Base-by-base conservation (phyloP, 257 asterid species). In the Anisodus tanguticus region DNA sequence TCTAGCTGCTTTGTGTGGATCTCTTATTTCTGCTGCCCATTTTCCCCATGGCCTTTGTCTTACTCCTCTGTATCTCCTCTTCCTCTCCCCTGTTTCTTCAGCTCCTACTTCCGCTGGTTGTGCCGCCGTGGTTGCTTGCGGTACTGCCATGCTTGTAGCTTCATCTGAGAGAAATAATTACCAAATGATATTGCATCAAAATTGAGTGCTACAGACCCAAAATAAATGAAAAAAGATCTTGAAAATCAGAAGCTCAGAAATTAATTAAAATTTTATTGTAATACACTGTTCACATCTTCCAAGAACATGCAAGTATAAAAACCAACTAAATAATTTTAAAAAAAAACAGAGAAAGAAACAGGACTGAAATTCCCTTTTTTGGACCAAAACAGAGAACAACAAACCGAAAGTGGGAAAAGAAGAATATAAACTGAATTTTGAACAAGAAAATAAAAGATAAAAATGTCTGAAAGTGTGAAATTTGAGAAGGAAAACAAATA, bases 1-100 rank as follows among this genome's bases (percentile, higher is more conserved):
- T 60, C 99, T 86, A 3, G 97, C 93, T 22, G 97, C 97, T 85
- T 91, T 95, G 39, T 93, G 95, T 2, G 99, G 99, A 76, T 94
- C 98, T 82, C 99, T 82, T 84, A 95, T 95, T 69, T 95, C 99
- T 0, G 99, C 99, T 1, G 98, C 99, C 98, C 97, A 95, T 90
- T 95, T 95, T 0, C 97, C 98, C 97, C 98, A 94, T 12, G 98
- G 98, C 37, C 99, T 84, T n/a, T 93, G 98, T 55, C 99, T 90
- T 0, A 94, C 98, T 16, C 99, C 99, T 87, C 98, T 91, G 87
- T 94, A 95, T 88, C 87, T 91, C 58, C 89, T 86, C 78, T 92
- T 87, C 68, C 90, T 90, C 74, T 94, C 95, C 6, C 97, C 95
- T 16, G 87, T 41, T 76, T 88, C 97, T 51, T 89, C 92, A 55